phyloP scores from a whole-genome alignment of 2,329 filamentous ascomycete genomes.

The Chaetomium sp. region DNA sequence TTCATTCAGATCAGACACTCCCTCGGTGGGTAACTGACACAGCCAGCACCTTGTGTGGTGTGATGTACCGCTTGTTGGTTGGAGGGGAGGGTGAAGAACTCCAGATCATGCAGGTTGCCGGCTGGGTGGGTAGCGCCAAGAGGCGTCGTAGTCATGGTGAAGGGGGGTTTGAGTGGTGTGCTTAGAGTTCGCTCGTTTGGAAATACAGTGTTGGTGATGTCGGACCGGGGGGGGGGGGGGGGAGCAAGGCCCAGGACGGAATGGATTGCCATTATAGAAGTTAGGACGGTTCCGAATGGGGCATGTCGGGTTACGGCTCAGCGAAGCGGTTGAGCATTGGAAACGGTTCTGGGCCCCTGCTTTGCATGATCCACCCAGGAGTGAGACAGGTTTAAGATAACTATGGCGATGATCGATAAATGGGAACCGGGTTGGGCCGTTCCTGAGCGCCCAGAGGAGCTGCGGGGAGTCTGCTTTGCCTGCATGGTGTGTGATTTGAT shows the following conservation, averaged over 20 bases:
- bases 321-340: not conserved
- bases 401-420: not conserved
- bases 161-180: not conserved
- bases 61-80: not conserved
- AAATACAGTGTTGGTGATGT: constrained; percentile 1
- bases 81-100: not conserved
- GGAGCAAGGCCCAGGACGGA: not conserved
- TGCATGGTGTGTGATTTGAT: not conserved
- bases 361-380: not conserved
- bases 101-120: constrained; percentile 1
- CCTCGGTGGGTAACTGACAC: no score
- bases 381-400: constrained; percentile 1
- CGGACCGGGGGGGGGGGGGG: no score
- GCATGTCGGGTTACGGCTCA: not conserved
- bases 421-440: no score
- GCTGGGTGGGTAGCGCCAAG: not conserved
- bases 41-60: not conserved
- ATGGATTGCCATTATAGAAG: not conserved
- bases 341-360: not conserved
- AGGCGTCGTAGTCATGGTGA: not conserved
- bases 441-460: not conserved
- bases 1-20: not conserved
- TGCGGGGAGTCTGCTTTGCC: not conserved
- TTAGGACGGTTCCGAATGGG: not conserved
- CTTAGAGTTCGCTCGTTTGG: not conserved